Conservation (phyloP, 2,329 filamentous ascomycete genomes). For the Coniochaeta sp. region DNA sequence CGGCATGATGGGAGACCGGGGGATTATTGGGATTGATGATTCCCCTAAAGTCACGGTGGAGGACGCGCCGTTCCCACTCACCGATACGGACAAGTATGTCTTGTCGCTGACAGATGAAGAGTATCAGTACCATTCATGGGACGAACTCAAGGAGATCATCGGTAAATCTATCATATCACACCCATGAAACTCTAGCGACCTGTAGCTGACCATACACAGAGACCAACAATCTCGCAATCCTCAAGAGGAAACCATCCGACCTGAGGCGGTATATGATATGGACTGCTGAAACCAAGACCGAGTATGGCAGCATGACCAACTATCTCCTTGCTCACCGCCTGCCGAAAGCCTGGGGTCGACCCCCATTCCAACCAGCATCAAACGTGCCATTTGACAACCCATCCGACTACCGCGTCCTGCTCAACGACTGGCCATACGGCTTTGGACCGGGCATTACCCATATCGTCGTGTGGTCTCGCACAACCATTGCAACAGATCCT, state of each 20-base stretch:
- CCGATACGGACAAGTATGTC: slow-evolving; percentile 49
- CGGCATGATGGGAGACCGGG: slow-evolving; percentile 30
- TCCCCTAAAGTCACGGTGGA: slow-evolving; percentile 10
- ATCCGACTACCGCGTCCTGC: slow-evolving; percentile 61
- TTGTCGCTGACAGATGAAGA: slow-evolving; percentile 60
- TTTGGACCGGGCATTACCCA: slow-evolving; percentile 62
- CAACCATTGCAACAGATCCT: slow-evolving; percentile 64
- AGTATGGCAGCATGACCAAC: slow-evolving; percentile 73
- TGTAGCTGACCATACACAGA: slow-evolving; percentile 20
- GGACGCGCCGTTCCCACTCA: slow-evolving; percentile 51
- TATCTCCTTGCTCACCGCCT: slow-evolving; percentile 72
- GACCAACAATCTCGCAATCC: slow-evolving; percentile 58
- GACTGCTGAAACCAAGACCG: slow-evolving; percentile 59
- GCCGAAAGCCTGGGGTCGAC: slow-evolving; percentile 54
- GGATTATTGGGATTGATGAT: no score
- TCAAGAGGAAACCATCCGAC: slow-evolving; percentile 76
- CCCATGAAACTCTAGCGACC: neutral
- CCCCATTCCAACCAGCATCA: slow-evolving; percentile 47
- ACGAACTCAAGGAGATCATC: slow-evolving; percentile 61
- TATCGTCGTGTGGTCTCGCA: slow-evolving; percentile 88
- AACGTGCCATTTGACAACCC: slow-evolving; percentile 42
- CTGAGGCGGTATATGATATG: slow-evolving; percentile 73
- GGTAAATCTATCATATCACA: slow-evolving; percentile 29
- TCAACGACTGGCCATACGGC: slow-evolving; percentile 94
- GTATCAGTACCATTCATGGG: slow-evolving; percentile 67